Evolutionary conservation across 1,139 yeast species (phyloP).

Genomic region (Hyphopichia khmerensis): DNA sequence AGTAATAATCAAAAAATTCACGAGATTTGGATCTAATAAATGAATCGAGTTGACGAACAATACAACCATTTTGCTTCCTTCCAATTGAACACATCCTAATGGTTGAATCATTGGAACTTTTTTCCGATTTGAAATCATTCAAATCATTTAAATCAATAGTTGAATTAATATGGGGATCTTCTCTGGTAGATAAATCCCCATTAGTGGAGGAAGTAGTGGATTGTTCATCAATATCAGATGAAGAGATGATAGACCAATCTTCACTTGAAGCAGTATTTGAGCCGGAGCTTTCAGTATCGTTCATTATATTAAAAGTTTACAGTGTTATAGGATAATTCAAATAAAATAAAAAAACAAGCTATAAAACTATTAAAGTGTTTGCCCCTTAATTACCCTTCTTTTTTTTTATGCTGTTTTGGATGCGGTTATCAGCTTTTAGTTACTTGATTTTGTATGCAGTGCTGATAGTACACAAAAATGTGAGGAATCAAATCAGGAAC

Average conservation of each 20-base stretch:
- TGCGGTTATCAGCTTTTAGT: too few relatives aligned
- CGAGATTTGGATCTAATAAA: not conserved
- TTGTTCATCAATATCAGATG: slow-evolving; percentile 40
- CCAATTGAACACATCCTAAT: too few relatives aligned
- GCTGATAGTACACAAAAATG: too few relatives aligned
- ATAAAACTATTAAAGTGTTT: not conserved
- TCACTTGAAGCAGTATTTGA: slow-evolving; percentile 11
- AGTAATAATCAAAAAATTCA: not conserved
- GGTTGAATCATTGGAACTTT: too few relatives aligned
- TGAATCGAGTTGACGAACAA: not conserved
- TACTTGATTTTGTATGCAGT: too few relatives aligned
- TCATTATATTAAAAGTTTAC: too few relatives aligned
- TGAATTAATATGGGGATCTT: slow-evolving; percentile 5
- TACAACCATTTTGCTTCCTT: too few relatives aligned
- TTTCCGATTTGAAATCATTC: too few relatives aligned
- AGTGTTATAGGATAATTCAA: not conserved
- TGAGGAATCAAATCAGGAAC: too few relatives aligned
- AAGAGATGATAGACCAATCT: slow-evolving; percentile 49
- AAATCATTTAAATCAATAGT: slow-evolving; percentile 1
- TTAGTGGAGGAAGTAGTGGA: slow-evolving; percentile 18
- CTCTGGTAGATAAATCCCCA: not conserved
- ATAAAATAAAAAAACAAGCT: not conserved
- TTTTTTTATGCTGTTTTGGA: too few relatives aligned
- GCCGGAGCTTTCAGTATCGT: not conserved
- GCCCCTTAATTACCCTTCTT: too few relatives aligned